Evolutionary conservation across 192 early-diverging fungal genomes (phyloP), one percentile per base, ranked within the genome.

Genomic region (Linnemannia elongata): DNA sequence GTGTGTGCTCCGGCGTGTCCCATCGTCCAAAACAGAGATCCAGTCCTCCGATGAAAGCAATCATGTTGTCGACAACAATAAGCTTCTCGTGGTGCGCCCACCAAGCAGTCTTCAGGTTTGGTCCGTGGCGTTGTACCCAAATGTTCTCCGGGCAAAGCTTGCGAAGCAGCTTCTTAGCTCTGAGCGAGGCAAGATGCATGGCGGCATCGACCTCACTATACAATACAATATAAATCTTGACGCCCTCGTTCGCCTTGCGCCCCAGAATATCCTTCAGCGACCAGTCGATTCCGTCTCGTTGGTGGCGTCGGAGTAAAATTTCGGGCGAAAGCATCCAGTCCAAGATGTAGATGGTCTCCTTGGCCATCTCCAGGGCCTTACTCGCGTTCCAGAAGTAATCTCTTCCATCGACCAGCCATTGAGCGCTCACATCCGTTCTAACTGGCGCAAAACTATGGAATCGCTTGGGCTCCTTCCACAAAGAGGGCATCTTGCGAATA

Each of bases 11-110:
- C 13, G 92, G 91, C 5, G 94, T 95, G 83, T 97, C 96, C 88
- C 92, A 96, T 47, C 96, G 92, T 30, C 96, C 96, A 90, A 93
- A 96, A 87, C 96, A 97, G 41, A 96, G 87, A 82, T 97, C 96
- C 13, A 97, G 89, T 9, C 96, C 96, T 66, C 96, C 96, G 54
- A 97, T 91, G 74, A 96, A 97, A 5, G 94, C 95, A 81, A 96
- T 90, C 49, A 93, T 93, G 75, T 93, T 92, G 85, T 97, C 96
- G 4, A 97, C 87, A 0, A 96, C 90, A 18, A 93, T 92, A 60
- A 95, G 92, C 82, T 97, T 97, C 74, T 95, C 95, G 81, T 96
- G 95, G 82, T 96, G 95, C 6, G 96, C 96, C 96, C 96, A 97
- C 91, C 95, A 96, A 12, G 91, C 89, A 0, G 91, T 90, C 81